phyloP scores from a whole-genome alignment of 352 stramenopile genomes.

The Phytophthora ohioensis region DNA sequence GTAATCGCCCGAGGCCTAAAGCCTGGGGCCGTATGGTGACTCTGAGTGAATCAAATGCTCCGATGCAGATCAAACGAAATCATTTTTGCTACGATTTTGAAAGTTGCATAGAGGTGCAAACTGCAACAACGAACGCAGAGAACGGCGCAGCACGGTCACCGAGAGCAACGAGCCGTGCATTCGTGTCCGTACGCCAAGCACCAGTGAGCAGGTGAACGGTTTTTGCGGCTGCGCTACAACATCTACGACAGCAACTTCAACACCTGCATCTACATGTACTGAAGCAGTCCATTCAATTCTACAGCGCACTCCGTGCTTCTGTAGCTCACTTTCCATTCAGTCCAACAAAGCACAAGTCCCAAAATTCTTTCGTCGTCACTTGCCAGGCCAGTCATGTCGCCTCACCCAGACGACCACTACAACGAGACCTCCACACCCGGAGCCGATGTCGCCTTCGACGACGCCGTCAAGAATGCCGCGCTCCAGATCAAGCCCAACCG shows the following conservation, averaged over 20 bases:
- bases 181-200: neutral
- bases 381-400: slow-evolving; percentile 14
- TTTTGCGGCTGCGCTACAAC: slow-evolving; percentile 1
- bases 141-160: neutral
- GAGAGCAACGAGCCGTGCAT: neutral
- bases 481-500: slow-evolving; percentile 40
- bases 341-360: slow-evolving; percentile 16
- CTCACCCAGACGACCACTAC: slow-evolving; percentile 14
- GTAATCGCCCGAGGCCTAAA: slow-evolving; percentile 12
- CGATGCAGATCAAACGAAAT: too few relatives aligned
- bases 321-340: slow-evolving; percentile 9
- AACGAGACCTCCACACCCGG: slow-evolving; percentile 21
- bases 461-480: slow-evolving; percentile 30
- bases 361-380: neutral
- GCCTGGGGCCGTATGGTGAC: too few relatives aligned
- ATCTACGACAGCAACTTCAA: slow-evolving; percentile 5
- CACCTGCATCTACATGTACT: neutral
- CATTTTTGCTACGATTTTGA: too few relatives aligned
- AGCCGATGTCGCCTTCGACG: slow-evolving; percentile 21
- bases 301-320: too few relatives aligned
- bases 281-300: neutral
- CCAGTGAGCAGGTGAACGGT: neutral
- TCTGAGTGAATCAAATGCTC: too few relatives aligned
- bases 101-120: neutral
- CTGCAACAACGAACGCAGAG: slow-evolving; percentile 5